Conservation (phyloP, 169 alveolate species). For the Eimeria necatrix region DNA sequence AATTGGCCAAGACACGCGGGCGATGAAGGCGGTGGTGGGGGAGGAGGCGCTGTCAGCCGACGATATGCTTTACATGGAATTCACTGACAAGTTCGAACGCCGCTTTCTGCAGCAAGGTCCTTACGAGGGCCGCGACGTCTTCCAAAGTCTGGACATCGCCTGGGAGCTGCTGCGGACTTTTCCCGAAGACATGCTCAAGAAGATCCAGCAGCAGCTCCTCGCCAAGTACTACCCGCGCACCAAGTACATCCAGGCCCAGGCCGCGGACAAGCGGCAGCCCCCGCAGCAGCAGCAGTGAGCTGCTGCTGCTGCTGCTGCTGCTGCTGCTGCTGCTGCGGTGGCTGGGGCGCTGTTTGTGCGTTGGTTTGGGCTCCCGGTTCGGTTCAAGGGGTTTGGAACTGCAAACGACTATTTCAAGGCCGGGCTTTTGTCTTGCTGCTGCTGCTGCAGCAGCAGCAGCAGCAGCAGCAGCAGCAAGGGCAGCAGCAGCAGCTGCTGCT, state of each 20-base stretch:
- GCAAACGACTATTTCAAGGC: neutral
- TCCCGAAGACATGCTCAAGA: conserved; percentile 99
- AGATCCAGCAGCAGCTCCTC: conserved; percentile 90
- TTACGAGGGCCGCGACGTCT: conserved; percentile 98
- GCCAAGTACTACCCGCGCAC: conserved; percentile 81
- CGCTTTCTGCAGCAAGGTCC: conserved; percentile 97
- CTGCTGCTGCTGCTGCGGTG: neutral
- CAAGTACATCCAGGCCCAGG: conserved; percentile 76
- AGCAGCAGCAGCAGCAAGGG: neutral
- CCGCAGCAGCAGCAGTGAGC: conserved; percentile 21
- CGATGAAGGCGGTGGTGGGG: conserved; percentile 99
- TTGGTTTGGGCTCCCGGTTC: too few relatives aligned
- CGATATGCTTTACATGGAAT: conserved; percentile 98
- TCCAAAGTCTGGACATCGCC: conserved; percentile 98
- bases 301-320: neutral
- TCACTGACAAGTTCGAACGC: conserved; percentile 98
- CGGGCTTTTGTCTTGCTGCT: neutral
- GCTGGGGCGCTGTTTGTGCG: too few relatives aligned
- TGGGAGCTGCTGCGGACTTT: conserved; percentile 99
- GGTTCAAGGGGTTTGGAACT: neutral
- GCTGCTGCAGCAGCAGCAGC: neutral
- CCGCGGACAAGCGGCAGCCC: neutral
- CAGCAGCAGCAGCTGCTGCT: neutral
- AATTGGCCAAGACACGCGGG: conserved; percentile 99
- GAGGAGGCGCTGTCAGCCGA: conserved; percentile 99